Evolutionary conservation across 2,329 filamentous ascomycete species (phyloP), one percentile per base, ranked within the genome.

Genomic region (Ramularia endophylla): DNA sequence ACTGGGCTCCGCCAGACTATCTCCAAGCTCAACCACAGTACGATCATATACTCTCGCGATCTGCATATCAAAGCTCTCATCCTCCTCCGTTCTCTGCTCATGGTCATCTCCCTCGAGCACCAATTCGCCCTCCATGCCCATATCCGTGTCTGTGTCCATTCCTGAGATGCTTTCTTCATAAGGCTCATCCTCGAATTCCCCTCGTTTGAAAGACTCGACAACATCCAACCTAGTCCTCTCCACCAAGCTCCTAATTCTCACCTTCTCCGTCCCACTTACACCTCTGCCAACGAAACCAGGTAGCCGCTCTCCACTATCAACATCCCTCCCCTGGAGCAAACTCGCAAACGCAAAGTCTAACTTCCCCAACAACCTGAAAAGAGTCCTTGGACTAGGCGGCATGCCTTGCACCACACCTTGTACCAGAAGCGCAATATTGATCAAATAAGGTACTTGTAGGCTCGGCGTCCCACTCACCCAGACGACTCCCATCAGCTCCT

Each of bases 401-500:
- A 94, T 94, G 7, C 80, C 77, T 3, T 79, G 70, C 3, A 94
- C 73, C 60, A 85, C 88, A 13, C 79, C 78, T 43, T 78, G 80
- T 27, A 88, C 71, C 44, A 88, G 73, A 38, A 83, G 75, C 1
- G 87, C 86, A 35, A 95, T 69, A 41, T 80, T 84, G 27, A 95
- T 77, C 2, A 95, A 70, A 58, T 90, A 90, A 2, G 88, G 86
- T 9, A 90, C 78, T 65, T 95, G 87, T 7, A 95, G 68, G 39
- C 61, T 71, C 88, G 87, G 87, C 16, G 89, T 95, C 8, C 85
- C 87, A 20, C 82, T 87, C 16, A 87, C 75, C 90, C 90, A 97
- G 4, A 95, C 66, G 6, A 94, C 75, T 61, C 94, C 83, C 12
- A 94, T 67, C 9, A 95, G 61, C 5, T 73, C 72, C 41, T 89